Evolutionary conservation across 1,139 yeast species (phyloP).

Genomic region (Blastobotrys capitulatus): DNA sequence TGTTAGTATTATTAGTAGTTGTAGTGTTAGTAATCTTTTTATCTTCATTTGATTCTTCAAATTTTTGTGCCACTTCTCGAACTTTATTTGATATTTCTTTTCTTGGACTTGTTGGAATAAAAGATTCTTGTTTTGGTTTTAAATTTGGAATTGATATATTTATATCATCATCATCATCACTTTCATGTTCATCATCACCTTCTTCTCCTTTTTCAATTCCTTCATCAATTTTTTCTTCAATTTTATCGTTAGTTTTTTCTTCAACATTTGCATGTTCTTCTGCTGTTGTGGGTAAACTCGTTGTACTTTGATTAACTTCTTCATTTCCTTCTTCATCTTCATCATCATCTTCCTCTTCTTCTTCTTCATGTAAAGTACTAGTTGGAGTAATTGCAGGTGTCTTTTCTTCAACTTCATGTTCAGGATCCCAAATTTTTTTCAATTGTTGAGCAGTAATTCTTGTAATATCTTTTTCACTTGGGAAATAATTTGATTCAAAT

Average conservation of each 20-base stretch:
- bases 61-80: constrained; percentile 7
- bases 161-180: neutral
- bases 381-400: constrained; percentile 5
- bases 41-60: constrained; percentile 4
- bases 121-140: constrained; percentile 3
- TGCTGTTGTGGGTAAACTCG: constrained; percentile 3
- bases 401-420: constrained; percentile 31
- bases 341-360: neutral
- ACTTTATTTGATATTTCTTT: neutral
- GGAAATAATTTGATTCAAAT: constrained; percentile 75
- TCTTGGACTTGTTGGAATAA: constrained; percentile 6
- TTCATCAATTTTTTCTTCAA: constrained; percentile 1
- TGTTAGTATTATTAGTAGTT: neutral
- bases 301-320: neutral
- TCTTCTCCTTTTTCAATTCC: neutral
- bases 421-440: constrained; percentile 62
- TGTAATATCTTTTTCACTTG: constrained; percentile 91
- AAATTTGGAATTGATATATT: neutral
- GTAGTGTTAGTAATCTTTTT: neutral
- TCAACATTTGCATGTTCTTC: neutral
- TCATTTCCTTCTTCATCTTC: neutral
- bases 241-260: neutral
- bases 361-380: constrained; percentile 19
- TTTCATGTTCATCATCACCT: neutral
- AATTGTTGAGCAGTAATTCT: constrained; percentile 86